These are phyloP conservation scores for Exobasidium cylindrosporum DNA, from an alignment of 1,284 basidiomycete genomes.

Conservation along the genomic window DNA sequence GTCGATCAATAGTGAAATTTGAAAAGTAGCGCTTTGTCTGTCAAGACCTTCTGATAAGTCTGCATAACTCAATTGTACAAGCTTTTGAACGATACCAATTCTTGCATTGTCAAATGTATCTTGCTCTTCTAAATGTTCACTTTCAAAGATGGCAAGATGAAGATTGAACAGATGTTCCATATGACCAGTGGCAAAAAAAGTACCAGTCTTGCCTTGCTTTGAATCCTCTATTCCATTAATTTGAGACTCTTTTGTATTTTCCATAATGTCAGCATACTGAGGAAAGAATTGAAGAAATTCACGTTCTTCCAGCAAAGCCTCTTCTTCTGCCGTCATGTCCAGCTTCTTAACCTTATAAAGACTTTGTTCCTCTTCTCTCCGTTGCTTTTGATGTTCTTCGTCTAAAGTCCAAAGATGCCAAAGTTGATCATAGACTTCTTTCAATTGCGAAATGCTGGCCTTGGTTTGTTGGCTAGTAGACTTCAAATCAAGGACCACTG, in stretches of 20 bases:
- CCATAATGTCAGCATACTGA: slow-evolving; percentile 66
- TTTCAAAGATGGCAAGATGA: slow-evolving; percentile 33
- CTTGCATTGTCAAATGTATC: slow-evolving; percentile 1
- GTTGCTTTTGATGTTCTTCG: slow-evolving; percentile 67
- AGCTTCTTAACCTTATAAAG: slow-evolving; percentile 73
- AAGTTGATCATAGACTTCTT: slow-evolving; percentile 66
- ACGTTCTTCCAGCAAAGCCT: slow-evolving; percentile 68
- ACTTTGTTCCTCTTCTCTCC: slow-evolving; percentile 67
- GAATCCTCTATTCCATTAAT: neutral
- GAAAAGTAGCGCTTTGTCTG: slow-evolving; percentile 32
- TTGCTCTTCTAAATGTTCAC: neutral
- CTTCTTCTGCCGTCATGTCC: slow-evolving; percentile 65
- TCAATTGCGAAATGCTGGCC: neutral
- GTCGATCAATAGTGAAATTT: slow-evolving; percentile 21
- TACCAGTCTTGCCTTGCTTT: neutral
- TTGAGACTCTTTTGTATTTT: slow-evolving; percentile 8
- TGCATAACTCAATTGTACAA: slow-evolving; percentile 18
- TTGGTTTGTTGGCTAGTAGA: neutral
- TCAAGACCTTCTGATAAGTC: slow-evolving; percentile 32
- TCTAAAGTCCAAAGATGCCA: slow-evolving; percentile 80
- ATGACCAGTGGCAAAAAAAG: slow-evolving; percentile 2
- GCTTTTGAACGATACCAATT: slow-evolving; percentile 9
- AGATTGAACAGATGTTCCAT: slow-evolving; percentile 24
- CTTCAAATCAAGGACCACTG: slow-evolving; percentile 60
- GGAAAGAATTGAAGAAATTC: slow-evolving; percentile 83